Evolutionary conservation across 345 rosid species (phyloP), one percentile per base, ranked within the genome.

Genomic region (Sisymbrium irio): DNA sequence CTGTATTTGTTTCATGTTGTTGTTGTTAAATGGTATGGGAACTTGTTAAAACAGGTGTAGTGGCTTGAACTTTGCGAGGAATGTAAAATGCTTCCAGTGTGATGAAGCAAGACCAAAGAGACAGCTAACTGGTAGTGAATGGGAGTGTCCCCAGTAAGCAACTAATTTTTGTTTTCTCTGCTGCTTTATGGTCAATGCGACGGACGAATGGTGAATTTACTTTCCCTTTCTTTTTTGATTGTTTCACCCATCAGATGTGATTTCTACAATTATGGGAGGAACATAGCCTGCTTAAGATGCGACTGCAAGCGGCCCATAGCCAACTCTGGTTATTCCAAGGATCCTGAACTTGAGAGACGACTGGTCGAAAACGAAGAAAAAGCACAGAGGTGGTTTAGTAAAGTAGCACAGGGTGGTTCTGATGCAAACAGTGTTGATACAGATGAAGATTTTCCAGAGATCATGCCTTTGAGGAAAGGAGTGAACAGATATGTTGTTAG

Each of bases 61-160:
- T 77, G 91, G 91, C 78, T 72, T 92, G 98, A 95, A 95, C 84
- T 95, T 95, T 76, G 90, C 96, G 3, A 90, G 92, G 74, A 95
- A 95, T 81, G 33, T 75, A 69, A 92, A 86, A 82, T 95, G 99
- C 79, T 94, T 89, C 60, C 88, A 90, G 71, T 95, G 99, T 77
- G 84, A 86, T 64, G 92, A 88, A 81, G 86, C 84, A 36, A 86
- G 99, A 50, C 97, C 97, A 30, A 92, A 85, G 81, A 83, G 88
- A 72, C 97, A 82, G 81, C 84, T 92, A 81, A 84, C 85, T 60
- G 94, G 99, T 37, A 85, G 91, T 60, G 99, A 95, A 78, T 95
- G 99, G 98, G 97, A 88, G 74, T 95, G 99, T 79, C 99, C 98
- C 19, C 94, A 87, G 99, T 92, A 83, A 92, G 97, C 79, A 40